Evolutionary conservation across 2,329 filamentous ascomycete species (phyloP), one percentile per base, ranked within the genome.

Genomic region (Trichoderma sp.): DNA sequence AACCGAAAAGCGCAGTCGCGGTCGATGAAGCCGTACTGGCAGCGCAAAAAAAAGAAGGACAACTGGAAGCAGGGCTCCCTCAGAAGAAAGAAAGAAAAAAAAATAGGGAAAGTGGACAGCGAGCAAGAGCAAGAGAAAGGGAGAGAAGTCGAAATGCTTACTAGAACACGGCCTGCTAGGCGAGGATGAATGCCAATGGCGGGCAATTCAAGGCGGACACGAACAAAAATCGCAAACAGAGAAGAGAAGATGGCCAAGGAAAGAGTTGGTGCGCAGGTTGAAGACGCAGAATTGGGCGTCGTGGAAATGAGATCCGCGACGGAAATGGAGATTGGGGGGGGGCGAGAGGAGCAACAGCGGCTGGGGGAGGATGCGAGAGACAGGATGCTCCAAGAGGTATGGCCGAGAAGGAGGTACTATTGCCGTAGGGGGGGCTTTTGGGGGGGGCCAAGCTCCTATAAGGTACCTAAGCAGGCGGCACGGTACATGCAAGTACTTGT

Each of bases 231-330:
- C 67, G 61, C 69, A 67, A 60, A 48, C 54, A 59, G 69, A 69
- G 67, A 68, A 69, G 64, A 45, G 63, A 70, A 64, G 70, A 70
- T 48, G 69, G 61, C 67, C 68, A 70, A 67, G 68, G 61, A 66
- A 60, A 63, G 57, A 65, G 67, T 48, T 58, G 59, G 65, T 69
- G 64, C 54, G 67, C 53, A 69, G 50, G 53, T 53, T 42, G 68
- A 67, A 63, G 58, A 67, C 54, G 57, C 52, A 61, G 57, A 56
- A 57, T 53, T 61, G 57, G 59, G 56, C 53, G 65, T 64, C 52
- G 57, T 68, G 64, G 68, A 70, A 71, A 68, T 68, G 67, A 67
- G 63, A 59, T 68, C 54, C 63, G 67, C 63, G 67, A 71, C 48
- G 67, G 57, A 67, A 60, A 65, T 71, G 57, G 64, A 60, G 67